Evolutionary conservation across 23 red algal species (phyloP).

Genomic region (Pyropia haitanensis): DNA sequence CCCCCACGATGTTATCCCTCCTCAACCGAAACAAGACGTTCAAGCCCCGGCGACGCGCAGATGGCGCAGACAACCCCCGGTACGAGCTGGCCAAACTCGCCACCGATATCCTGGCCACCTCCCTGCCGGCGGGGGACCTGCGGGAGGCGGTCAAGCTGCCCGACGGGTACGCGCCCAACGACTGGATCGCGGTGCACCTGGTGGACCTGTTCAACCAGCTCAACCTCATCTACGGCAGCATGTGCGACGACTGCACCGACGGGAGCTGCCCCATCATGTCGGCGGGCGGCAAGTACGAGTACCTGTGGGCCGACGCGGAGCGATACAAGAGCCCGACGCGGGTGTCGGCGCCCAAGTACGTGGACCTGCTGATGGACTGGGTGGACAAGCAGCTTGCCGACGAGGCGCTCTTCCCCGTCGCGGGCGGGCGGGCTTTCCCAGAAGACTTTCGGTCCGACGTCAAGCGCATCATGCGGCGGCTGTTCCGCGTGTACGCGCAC

Average conservation of each 20-base stretch:
- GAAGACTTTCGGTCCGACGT: constrained; percentile 53
- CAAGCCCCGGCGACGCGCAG: constrained; percentile 44
- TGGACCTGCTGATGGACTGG: constrained; percentile 84
- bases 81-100: constrained; percentile 66
- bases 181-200: constrained; percentile 87
- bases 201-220: constrained; percentile 98
- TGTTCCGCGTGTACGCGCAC: constrained; percentile 93
- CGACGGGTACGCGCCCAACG: constrained; percentile 78
- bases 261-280: constrained; percentile 90
- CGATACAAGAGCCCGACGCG: constrained; percentile 65
- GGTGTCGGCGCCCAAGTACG: constrained; percentile 81
- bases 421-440: constrained; percentile 51
- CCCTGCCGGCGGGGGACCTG: constrained; percentile 57
- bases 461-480: constrained; percentile 79
- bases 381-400: constrained; percentile 60
- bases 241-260: constrained; percentile 93
- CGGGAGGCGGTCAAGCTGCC: constrained; percentile 78
- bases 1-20: constrained; percentile 73
- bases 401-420: constrained; percentile 42
- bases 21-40: constrained; percentile 85
- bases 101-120: constrained; percentile 50
- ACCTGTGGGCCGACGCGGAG: constrained; percentile 86
- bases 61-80: constrained; percentile 43
- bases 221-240: constrained; percentile 83
- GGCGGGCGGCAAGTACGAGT: constrained; percentile 90